phyloP scores from a whole-genome alignment of 2,329 filamentous ascomycete genomes.

The Diplodia corticola region DNA sequence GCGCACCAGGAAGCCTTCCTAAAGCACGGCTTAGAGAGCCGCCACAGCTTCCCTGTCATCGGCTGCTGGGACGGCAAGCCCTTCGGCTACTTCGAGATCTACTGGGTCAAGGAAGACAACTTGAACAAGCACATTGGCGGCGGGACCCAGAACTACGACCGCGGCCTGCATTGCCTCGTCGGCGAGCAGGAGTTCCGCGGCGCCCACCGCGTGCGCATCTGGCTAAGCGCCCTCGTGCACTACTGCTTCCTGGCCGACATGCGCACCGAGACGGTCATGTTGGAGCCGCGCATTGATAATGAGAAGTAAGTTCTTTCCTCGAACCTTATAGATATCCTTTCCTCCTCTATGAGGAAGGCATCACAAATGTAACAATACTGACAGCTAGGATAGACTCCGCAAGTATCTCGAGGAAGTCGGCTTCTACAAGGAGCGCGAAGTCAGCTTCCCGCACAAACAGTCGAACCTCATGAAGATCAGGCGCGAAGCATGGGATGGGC shows the following conservation, averaged over 20 bases:
- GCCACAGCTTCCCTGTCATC: conserved; percentile 85
- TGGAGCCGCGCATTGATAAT: conserved; percentile 93
- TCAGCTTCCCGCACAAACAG: conserved; percentile 90
- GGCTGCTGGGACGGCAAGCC: conserved; percentile 93
- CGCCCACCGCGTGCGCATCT: conserved; percentile 70
- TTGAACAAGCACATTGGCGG: conserved; percentile 68
- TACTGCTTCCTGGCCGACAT: conserved; percentile 76
- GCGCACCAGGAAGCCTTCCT: conserved; percentile 68
- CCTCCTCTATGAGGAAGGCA: neutral
- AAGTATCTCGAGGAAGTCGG: conserved; percentile 70
- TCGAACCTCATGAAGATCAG: conserved; percentile 79
- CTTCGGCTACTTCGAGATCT: conserved; percentile 96
- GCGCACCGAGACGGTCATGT: conserved; percentile 76
- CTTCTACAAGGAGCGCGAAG: conserved; percentile 83
- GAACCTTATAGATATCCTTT: neutral
- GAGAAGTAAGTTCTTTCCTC: conserved; percentile 64
- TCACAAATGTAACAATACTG: neutral
- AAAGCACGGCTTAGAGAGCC: conserved; percentile 60
- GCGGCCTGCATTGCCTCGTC: conserved; percentile 84
- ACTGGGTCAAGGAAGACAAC: conserved; percentile 94
- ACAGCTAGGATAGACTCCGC: conserved; percentile 56
- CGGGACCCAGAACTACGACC: conserved; percentile 74
- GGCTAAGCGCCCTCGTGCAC: conserved; percentile 86
- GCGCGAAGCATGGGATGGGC: conserved; percentile 68
- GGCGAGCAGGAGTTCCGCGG: conserved; percentile 92